These are phyloP conservation scores for Aaosphaeria pasadenensis DNA, from an alignment of 2,329 filamentous ascomycete species.

Conservation along the genomic window DNA sequence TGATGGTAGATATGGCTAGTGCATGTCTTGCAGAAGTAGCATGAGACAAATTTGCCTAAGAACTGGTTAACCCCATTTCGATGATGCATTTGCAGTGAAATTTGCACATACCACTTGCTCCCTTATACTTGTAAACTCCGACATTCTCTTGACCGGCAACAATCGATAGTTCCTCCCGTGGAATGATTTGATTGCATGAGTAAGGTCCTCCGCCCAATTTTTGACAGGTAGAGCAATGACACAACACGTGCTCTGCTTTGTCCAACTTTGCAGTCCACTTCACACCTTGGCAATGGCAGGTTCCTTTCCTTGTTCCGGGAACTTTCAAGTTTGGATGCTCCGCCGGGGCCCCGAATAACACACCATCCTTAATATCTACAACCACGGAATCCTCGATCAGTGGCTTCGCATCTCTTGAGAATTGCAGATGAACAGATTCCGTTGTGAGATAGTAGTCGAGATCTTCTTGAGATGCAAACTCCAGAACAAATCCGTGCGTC, in stretches of 20 bases:
- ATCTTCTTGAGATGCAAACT: constrained; percentile 32
- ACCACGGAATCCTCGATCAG: constrained; percentile 32
- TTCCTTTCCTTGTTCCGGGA: constrained; percentile 15
- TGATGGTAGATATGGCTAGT: constrained; percentile 42
- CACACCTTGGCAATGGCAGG: constrained; percentile 31
- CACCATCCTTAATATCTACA: constrained; percentile 31
- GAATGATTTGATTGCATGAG: constrained; percentile 36
- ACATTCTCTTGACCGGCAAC: constrained; percentile 19
- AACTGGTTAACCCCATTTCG: neutral
- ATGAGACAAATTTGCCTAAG: constrained; percentile 32
- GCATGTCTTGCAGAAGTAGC: constrained; percentile 38
- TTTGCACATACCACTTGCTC: constrained; percentile 21
- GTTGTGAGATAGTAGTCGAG: constrained; percentile 31
- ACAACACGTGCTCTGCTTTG: constrained; percentile 31
- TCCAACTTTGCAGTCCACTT: constrained; percentile 20
- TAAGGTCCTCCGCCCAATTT: constrained; percentile 34
- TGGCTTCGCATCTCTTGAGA: constrained; percentile 23
- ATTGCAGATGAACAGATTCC: constrained; percentile 29
- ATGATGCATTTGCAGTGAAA: neutral
- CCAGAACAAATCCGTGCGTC: constrained; percentile 34
- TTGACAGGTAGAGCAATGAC: constrained; percentile 37
- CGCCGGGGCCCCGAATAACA: constrained; percentile 26
- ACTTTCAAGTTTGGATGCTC: constrained; percentile 11
- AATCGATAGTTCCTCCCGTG: constrained; percentile 22
- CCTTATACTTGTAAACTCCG: constrained; percentile 29